Evolutionary conservation across 768 basidiomycete genomes (phyloP).

Genomic region (Suillus brevipes): DNA sequence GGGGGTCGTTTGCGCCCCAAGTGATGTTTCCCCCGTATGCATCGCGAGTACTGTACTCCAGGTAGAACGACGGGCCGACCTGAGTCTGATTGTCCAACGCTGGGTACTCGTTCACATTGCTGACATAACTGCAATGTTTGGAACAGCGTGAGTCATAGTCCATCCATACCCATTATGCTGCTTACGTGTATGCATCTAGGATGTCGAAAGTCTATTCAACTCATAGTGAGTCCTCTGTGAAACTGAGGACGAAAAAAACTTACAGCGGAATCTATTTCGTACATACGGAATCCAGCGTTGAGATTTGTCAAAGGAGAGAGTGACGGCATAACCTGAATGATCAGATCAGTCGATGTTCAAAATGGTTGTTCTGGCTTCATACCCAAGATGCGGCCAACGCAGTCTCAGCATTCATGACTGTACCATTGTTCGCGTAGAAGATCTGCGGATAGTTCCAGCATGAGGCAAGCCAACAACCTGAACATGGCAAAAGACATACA

Average conservation of each 20-base stretch:
- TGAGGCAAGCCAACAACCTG: background rate
- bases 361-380: background rate
- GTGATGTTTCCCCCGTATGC: constrained; percentile 55
- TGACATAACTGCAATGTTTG: constrained; percentile 52
- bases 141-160: background rate
- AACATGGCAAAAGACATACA: constrained; percentile 33
- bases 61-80: constrained; percentile 56
- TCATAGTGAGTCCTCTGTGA: background rate
- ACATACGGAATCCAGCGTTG: constrained; percentile 66
- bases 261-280: constrained; percentile 40
- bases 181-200: constrained; percentile 72
- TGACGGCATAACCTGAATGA: constrained; percentile 44
- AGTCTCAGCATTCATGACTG: constrained; percentile 50
- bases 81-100: constrained; percentile 53
- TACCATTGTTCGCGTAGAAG: constrained; percentile 71
- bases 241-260: constrained; percentile 7
- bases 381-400: constrained; percentile 55
- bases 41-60: constrained; percentile 69
- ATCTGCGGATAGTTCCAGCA: constrained; percentile 40
- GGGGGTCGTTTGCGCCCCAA: constrained; percentile 62
- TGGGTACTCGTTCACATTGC: constrained; percentile 58
- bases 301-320: constrained; percentile 66
- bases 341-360: background rate
- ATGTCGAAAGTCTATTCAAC: constrained; percentile 64
- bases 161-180: background rate